These are phyloP conservation scores for Lactarius pseudohatsudake DNA, from an alignment of 768 basidiomycete species.

Conservation along the genomic window DNA sequence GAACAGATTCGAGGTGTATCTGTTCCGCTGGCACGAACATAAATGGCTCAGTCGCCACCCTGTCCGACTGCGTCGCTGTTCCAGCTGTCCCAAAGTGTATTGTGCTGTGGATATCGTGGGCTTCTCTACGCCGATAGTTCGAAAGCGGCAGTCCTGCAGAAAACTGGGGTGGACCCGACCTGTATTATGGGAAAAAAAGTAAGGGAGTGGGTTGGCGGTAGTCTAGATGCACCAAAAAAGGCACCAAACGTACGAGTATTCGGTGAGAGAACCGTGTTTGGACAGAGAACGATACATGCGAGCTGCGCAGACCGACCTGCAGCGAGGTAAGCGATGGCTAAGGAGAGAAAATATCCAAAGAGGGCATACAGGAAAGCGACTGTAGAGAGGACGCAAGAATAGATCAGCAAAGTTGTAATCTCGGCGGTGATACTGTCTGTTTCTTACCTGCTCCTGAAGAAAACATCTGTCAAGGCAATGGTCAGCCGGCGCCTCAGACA, in stretches of 20 bases:
- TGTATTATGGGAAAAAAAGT: background rate
- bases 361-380: background rate
- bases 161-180: background rate
- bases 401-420: background rate
- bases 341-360: too few species aligned
- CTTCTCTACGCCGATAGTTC: background rate
- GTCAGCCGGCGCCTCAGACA: background rate
- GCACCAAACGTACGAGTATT: conserved; percentile 13
- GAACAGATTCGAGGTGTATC: conserved; percentile 1
- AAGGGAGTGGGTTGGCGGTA: background rate
- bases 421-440: background rate
- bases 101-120: background rate
- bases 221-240: background rate
- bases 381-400: background rate
- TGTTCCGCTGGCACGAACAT: conserved; percentile 1
- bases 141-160: too few species aligned
- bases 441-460: background rate
- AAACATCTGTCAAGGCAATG: conserved; percentile 10
- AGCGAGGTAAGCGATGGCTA: background rate
- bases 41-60: background rate
- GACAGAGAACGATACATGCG: conserved; percentile 1
- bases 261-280: conserved; percentile 9
- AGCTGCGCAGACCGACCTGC: conserved; percentile 13
- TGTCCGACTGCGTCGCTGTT: background rate
- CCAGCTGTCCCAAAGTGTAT: background rate